Evolutionary conservation across 345 rosid genomes (phyloP), one percentile per base, ranked within the genome.

Genomic region (Moringa oleifera): DNA sequence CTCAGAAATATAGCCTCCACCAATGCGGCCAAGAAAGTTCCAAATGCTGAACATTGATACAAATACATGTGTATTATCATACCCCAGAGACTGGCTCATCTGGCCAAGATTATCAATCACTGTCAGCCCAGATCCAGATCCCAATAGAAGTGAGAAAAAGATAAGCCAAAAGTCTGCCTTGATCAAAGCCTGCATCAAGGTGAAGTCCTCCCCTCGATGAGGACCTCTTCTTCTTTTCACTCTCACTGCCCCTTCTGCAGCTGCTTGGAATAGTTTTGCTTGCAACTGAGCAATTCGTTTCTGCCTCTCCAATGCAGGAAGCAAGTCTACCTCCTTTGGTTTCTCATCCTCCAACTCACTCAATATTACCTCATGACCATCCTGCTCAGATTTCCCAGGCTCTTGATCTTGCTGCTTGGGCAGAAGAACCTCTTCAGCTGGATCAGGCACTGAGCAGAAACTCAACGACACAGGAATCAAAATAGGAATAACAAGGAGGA

Each of bases 51-150:
- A 87, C 96, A 95, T 80, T 67, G 96, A 95, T 55, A 91, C 96
- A 72, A 87, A 87, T 62, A 91, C 85, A 65, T 89, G 97, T 23
- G 91, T 61, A 73, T 89, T 89, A 68, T 89, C 72, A 60, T 87
- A 87, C 18, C 97, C 91, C 18, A 91, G 79, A 68, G 99, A 95
- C 64, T 89, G 88, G 74, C 96, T 87, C 91, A 91, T 80, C 83
- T 95, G 99, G 62, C 99, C 99, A 49, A 95, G 86, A 63, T 95
- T 95, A 79, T 95, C 99, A 16, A 95, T 95, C 53, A 91, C 91
- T 0, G 99, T 91, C 83, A 95, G 61, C 46, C 99, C 99, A 9
- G 99, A 95, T 58, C 97, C 97, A 22, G 97, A 89, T 68, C 96
- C 99, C 37, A 95, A 79, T 23, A 95, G 71, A 63, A 95, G 77